Evolutionary conservation across 75 land plant genomes (phyloP).

Genomic region (Cunninghamia lanceolata): DNA sequence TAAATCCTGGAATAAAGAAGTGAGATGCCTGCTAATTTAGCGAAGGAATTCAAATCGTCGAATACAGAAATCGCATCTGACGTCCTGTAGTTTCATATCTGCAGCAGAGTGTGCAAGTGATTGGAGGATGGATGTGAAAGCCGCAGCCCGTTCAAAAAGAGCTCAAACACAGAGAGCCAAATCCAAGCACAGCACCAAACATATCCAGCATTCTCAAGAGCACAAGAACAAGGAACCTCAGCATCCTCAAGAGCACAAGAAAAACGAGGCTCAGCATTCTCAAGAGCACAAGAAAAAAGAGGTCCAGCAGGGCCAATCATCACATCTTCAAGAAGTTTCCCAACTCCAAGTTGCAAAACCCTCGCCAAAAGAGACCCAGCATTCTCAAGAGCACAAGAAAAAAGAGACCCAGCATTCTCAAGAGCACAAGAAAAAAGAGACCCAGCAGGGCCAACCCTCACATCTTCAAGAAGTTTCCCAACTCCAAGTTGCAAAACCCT

Average conservation of each 20-base stretch:
- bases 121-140: constrained; percentile 13
- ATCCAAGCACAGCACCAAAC: not conserved
- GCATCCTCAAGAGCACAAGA: not conserved
- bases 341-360: not conserved
- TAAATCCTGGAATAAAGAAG: too few species aligned
- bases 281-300: constrained; percentile 18
- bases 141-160: constrained; percentile 49
- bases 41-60: not conserved
- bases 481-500: not conserved
- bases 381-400: not conserved
- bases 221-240: constrained; percentile 9
- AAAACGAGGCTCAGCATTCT: not conserved
- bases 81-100: not conserved
- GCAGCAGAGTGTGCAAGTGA: not conserved
- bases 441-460: constrained; percentile 9
- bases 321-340: not conserved
- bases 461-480: not conserved
- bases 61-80: not conserved
- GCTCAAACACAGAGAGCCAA: constrained; percentile 29
- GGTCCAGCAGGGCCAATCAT: constrained; percentile 7
- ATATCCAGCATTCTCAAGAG: not conserved
- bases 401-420: not conserved
- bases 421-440: constrained; percentile 17
- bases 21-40: not conserved
- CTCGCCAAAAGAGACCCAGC: not conserved